Percentiles rank a stretch among this genome's conserved stretches.
phyloP scores from a whole-genome alignment of 2,329 filamentous ascomycete species.

The Bipolaris bicolor region DNA sequence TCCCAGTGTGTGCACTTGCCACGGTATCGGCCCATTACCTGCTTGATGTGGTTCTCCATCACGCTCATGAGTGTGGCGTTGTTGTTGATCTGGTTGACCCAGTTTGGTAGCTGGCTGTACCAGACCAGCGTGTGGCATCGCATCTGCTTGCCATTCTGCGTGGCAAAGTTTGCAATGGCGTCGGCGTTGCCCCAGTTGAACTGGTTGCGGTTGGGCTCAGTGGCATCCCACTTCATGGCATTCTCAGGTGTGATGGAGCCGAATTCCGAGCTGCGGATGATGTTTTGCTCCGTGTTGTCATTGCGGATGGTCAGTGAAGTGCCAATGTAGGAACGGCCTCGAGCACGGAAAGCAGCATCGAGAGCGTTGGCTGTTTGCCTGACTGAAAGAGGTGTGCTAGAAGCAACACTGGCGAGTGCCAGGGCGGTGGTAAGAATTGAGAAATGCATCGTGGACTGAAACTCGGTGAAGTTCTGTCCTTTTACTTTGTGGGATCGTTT shows the following conservation, averaged over 20 bases:
- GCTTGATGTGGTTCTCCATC: constrained; percentile 50
- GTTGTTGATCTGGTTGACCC: constrained; percentile 45
- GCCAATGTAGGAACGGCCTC: constrained; percentile 44
- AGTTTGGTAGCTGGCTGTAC: constrained; percentile 47
- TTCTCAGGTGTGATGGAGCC: constrained; percentile 49
- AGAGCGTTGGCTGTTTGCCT: constrained; percentile 27
- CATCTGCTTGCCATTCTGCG: constrained; percentile 40
- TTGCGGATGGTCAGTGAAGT: constrained; percentile 45
- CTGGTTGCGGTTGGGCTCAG: constrained; percentile 42
- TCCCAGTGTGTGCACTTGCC: constrained; percentile 49
- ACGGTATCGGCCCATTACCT: constrained; percentile 45
- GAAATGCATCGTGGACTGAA: constrained; percentile 26
- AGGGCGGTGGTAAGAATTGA: constrained; percentile 25
- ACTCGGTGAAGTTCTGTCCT: background rate
- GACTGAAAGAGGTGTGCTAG: constrained; percentile 22
- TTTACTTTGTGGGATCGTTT: background rate
- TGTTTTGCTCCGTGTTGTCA: constrained; percentile 37
- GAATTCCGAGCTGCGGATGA: constrained; percentile 35
- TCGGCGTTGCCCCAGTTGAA: constrained; percentile 47
- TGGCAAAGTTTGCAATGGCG: constrained; percentile 44
- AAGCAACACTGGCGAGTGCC: constrained; percentile 25
- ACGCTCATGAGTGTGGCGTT: constrained; percentile 47
- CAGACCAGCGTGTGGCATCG: constrained; percentile 50
- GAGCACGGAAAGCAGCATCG: constrained; percentile 29
- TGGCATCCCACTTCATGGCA: constrained; percentile 44